Conservation (phyloP, 2,329 filamentous ascomycete genomes). For the Fusarium devonianum region DNA sequence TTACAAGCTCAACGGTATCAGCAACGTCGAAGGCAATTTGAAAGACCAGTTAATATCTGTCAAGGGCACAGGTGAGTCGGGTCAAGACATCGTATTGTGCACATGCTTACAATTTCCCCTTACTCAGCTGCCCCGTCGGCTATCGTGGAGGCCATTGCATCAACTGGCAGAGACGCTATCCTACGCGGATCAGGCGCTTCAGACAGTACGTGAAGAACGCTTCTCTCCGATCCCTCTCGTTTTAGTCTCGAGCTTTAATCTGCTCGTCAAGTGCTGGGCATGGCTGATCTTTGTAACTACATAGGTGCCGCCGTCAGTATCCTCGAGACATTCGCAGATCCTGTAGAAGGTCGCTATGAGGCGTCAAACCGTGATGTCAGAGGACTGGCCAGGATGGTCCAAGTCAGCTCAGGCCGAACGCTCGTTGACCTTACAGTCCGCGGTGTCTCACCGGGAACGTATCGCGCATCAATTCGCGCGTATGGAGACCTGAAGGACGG, state of each 20-base stretch:
- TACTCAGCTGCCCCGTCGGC: conserved; percentile 78
- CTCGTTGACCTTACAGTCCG: conserved; percentile 87
- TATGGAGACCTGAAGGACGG: conserved; percentile 87
- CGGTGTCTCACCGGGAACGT: conserved; percentile 81
- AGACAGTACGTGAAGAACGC: conserved; percentile 69
- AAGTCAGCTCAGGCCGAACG: conserved; percentile 79
- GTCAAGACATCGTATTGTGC: conserved; percentile 3
- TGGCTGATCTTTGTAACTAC: conserved; percentile 16
- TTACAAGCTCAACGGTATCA: conserved; percentile 78
- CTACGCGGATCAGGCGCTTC: conserved; percentile 85
- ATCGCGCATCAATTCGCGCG: conserved; percentile 84
- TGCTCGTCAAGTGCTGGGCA: no score
- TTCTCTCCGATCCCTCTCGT: conserved; percentile 4
- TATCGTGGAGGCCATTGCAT: conserved; percentile 88
- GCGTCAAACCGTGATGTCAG: conserved; percentile 68
- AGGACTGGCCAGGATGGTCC: conserved; percentile 91
- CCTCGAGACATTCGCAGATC: conserved; percentile 80
- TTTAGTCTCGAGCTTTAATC: no score
- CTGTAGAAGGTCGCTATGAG: conserved; percentile 54
- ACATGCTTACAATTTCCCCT: conserved; percentile 15
- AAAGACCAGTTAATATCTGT: conserved; percentile 84
- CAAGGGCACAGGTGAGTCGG: conserved; percentile 75
- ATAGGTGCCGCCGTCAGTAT: conserved; percentile 89
- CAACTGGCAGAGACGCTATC: conserved; percentile 92
- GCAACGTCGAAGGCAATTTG: conserved; percentile 82